Conservation (phyloP, 441 rosid species). For the Daphne laureola region DNA sequence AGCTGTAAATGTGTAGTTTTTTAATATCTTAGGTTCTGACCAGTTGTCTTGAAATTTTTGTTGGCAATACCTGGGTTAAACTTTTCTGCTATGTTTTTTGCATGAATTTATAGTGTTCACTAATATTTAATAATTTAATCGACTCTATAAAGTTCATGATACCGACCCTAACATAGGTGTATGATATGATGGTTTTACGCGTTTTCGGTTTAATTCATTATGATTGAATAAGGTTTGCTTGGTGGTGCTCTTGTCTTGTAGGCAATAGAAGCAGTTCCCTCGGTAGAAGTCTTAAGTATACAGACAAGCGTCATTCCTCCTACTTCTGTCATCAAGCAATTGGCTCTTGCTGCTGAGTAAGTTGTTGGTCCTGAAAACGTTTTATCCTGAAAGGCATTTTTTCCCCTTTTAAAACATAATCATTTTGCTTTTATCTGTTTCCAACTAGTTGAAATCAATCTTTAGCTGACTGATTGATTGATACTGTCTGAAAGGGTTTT, state of each 20-base stretch:
- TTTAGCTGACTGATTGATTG: constrained; percentile 1
- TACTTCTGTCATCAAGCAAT: constrained; percentile 63
- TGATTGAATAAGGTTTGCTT: constrained; percentile 1
- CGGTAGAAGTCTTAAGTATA: constrained; percentile 47
- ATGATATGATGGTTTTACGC: constrained; percentile 1
- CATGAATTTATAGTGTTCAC: too few species aligned
- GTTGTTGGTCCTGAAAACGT: constrained; percentile 17
- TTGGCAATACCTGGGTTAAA: background rate
- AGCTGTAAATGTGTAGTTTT: too few species aligned
- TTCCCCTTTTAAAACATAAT: background rate
- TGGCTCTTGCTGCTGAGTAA: constrained; percentile 82
- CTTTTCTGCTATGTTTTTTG: too few species aligned
- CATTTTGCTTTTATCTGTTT: constrained; percentile 2
- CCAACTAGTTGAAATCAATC: constrained; percentile 1
- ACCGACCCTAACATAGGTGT: background rate
- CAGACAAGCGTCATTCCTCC: constrained; percentile 61
- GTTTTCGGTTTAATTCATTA: constrained; percentile 1
- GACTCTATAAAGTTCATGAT: too few species aligned
- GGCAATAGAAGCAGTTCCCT: constrained; percentile 44
- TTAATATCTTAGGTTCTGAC: too few species aligned
- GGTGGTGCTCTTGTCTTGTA: constrained; percentile 19
- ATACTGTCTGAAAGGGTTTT: background rate
- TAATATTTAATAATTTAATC: too few species aligned
- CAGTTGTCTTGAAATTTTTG: too few species aligned
- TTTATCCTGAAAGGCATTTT: too few species aligned